Evolutionary conservation across 345 rosid species (phyloP), one percentile per base, ranked within the genome.

Genomic region (Eucalyptus sp.): DNA sequence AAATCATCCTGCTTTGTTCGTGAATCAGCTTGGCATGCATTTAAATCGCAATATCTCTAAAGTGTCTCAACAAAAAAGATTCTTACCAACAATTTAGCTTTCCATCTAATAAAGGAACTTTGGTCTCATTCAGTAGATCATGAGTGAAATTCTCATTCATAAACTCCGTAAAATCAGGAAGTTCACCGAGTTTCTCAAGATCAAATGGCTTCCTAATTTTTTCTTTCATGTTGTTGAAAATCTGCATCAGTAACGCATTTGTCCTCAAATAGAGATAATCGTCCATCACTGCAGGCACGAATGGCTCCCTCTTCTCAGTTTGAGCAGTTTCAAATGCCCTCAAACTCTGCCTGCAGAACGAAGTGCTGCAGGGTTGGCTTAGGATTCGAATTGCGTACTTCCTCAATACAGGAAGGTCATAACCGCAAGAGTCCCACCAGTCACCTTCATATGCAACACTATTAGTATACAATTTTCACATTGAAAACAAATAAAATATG

Each of bases 291-390:
- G 37, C 86, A n/a, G 86, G 87, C 2, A 37, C 31, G 22, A 17
- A 86, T 51, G 31, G 22, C 87, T 37, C 27, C 25, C 51, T 31
- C 52, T 5, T 50, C 52, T 15, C 52, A 14, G 37, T 11, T 22
- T 14, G 66, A 7, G 58, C 33, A 87, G 37, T 83, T 85, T 43
- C 58, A 12, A 37, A 37, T 8, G 54, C 66, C 66, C 52, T 41
- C 25, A 27, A 27, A 41, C 68, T 50, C 49, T 25, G 5, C 37
- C 88, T 20, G 25, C 88, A 88, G 22, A 76, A 37, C 6, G 76
- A 88, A 81, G 79, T 86, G 54, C 89, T 76, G 56, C 88, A 90
- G 25, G 89, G 88, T 86, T 90, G 91, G 86, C 89, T 71, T 71
- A 90, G 49, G 64, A 90, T 88, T 68, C 64, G 79, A 41, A 90